These are phyloP conservation scores for Candida maris DNA, from an alignment of 805 yeast genomes.

Conservation along the genomic window DNA sequence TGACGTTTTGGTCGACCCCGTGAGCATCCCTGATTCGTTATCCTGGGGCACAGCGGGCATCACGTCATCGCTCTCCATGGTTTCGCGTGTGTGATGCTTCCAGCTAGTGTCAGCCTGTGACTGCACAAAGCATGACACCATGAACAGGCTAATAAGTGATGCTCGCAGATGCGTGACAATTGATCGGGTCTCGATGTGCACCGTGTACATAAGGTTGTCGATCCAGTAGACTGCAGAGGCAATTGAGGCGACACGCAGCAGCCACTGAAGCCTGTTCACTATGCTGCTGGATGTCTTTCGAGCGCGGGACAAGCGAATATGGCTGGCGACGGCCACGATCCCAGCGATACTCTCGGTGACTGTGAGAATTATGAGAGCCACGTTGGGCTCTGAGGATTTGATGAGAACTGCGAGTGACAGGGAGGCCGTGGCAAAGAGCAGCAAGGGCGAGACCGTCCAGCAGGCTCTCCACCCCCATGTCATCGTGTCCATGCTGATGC, in stretches of 20 bases:
- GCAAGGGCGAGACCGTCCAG: not conserved
- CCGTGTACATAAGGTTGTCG: conserved; percentile 1
- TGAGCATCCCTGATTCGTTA: conserved; percentile 4
- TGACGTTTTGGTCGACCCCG: conserved; percentile 7
- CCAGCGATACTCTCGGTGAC: conserved; percentile 4
- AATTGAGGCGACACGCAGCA: conserved; percentile 7
- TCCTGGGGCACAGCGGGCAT: not conserved
- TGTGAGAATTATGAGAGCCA: conserved; percentile 3
- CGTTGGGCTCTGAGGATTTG: not conserved
- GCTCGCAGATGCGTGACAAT: conserved; percentile 2
- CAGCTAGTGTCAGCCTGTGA: not conserved
- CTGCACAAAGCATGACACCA: conserved; percentile 2
- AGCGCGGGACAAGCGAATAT: not conserved
- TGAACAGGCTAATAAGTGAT: conserved; percentile 4
- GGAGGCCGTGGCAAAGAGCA: conserved; percentile 10
- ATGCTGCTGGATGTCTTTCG: not conserved
- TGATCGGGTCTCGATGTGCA: not conserved
- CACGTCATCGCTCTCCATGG: too few species aligned
- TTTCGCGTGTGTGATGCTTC: too few species aligned
- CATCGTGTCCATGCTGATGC: not conserved
- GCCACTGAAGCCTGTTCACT: not conserved
- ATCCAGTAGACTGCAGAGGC: conserved; percentile 16
- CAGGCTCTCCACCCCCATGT: not conserved
- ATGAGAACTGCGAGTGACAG: conserved; percentile 8
- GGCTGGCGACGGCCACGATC: not conserved